Percentiles rank a stretch among this genome's conserved stretches.
These are phyloP conservation scores for Dendrobium chrysotoxum DNA, from an alignment of 106 monocot genomes.

Conservation along the genomic window DNA sequence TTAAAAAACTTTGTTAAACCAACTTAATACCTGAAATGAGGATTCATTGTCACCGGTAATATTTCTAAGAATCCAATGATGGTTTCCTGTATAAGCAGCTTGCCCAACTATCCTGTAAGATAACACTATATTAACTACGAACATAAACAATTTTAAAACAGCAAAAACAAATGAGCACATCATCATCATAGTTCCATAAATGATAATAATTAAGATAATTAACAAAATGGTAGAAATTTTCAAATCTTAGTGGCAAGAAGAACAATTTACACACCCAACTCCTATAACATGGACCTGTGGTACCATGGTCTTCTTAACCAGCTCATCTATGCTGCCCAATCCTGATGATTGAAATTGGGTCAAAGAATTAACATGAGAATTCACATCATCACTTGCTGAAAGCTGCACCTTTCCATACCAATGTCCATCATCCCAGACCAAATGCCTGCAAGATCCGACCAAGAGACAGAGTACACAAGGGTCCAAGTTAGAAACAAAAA, in stretches of 20 bases:
- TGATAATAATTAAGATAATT: background rate
- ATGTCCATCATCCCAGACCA: slow-evolving; percentile 74
- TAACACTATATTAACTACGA: background rate
- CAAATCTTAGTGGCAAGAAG: background rate
- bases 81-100: slow-evolving; percentile 48
- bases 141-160: background rate
- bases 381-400: slow-evolving; percentile 6
- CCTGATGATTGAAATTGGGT: background rate
- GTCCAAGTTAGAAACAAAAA: background rate
- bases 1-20: background rate
- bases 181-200: background rate
- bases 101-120: slow-evolving; percentile 54
- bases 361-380: slow-evolving; percentile 7
- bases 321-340: slow-evolving; percentile 3
- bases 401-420: slow-evolving; percentile 13
- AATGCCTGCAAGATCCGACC: slow-evolving; percentile 35
- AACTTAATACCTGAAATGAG: background rate
- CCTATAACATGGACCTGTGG: slow-evolving; percentile 61
- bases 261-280: slow-evolving; percentile 40
- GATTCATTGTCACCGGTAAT: slow-evolving; percentile 45
- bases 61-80: slow-evolving; percentile 69
- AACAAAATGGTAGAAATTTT: background rate
- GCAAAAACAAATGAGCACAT: background rate
- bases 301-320: slow-evolving; percentile 51
- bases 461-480: background rate